phyloP scores from a whole-genome alignment of 148 eudicot genomes.

The Cornus kousa region DNA sequence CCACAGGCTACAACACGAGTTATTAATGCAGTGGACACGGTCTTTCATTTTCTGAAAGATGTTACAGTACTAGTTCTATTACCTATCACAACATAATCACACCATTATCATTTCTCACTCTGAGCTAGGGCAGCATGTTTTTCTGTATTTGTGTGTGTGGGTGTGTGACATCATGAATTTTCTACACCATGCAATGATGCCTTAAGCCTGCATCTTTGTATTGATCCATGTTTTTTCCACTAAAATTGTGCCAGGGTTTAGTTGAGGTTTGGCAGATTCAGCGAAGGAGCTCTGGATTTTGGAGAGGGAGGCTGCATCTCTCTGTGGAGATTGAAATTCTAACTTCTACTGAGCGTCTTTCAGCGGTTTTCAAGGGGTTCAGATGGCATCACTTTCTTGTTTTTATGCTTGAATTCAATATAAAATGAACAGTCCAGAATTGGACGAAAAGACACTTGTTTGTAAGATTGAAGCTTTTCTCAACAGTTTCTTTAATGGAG shows the following conservation, averaged over 20 bases:
- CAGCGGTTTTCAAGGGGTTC: background rate
- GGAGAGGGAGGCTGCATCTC: conserved; percentile 6
- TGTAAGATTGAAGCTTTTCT: conserved; percentile 8
- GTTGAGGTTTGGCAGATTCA: background rate
- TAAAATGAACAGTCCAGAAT: background rate
- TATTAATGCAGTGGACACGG: background rate
- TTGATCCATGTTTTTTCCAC: background rate
- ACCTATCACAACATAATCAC: background rate
- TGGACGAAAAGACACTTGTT: background rate
- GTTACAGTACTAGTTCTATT: background rate
- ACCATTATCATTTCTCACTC: background rate
- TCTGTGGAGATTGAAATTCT: background rate
- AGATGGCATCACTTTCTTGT: conserved; percentile 8
- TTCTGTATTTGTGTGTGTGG: background rate
- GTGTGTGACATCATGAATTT: background rate
- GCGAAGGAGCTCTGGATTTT: conserved; percentile 10
- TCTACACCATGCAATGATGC: background rate
- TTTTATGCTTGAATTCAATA: conserved; percentile 1
- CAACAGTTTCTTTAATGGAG: background rate
- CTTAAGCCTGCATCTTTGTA: background rate
- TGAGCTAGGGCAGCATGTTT: background rate
- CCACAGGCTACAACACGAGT: background rate
- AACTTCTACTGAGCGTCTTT: background rate
- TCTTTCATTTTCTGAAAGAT: background rate
- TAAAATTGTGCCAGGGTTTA: conserved; percentile 15